Conservation (phyloP, 2,329 filamentous ascomycete genomes). For the Talaromyces sp. region DNA sequence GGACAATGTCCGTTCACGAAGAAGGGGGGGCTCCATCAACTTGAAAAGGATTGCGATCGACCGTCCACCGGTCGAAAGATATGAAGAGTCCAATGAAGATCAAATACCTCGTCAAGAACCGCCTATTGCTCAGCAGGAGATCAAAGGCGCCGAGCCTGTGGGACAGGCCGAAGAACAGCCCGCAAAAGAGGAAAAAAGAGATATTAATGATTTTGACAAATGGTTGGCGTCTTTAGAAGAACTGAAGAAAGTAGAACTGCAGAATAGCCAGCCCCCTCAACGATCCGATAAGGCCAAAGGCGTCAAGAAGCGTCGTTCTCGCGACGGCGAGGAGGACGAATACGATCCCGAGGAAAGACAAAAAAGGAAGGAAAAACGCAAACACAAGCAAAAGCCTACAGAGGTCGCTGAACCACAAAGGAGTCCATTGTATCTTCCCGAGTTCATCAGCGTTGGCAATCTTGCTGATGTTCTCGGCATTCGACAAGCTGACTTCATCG, state of each 20-base stretch:
- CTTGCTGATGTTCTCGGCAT: conserved; percentile 73
- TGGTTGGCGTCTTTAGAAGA: conserved; percentile 5
- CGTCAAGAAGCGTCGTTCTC: neutral
- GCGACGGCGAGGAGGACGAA: conserved; percentile 27
- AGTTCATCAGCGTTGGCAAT: conserved; percentile 86
- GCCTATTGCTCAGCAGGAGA: neutral
- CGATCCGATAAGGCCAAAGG: neutral
- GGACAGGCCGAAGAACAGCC: neutral
- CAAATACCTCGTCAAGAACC: neutral
- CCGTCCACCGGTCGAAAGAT: neutral
- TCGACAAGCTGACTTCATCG: conserved; percentile 66
- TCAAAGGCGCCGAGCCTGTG: conserved; percentile 12
- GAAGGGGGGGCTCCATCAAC: neutral
- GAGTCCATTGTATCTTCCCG: conserved; percentile 72
- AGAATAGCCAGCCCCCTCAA: neutral
- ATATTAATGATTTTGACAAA: conserved; percentile 21
- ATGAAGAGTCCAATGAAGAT: neutral
- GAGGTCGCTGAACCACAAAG: conserved; percentile 42
- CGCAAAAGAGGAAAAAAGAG: conserved; percentile 16
- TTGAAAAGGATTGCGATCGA: neutral
- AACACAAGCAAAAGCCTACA: conserved; percentile 37
- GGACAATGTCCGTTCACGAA: conserved; percentile 2
- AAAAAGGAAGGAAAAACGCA: conserved; percentile 30
- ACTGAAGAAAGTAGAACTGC: conserved; percentile 2
- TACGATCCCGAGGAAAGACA: conserved; percentile 38